Evolutionary conservation across 352 stramenopile species (phyloP).

Genomic region (Aphanomyces astaci): DNA sequence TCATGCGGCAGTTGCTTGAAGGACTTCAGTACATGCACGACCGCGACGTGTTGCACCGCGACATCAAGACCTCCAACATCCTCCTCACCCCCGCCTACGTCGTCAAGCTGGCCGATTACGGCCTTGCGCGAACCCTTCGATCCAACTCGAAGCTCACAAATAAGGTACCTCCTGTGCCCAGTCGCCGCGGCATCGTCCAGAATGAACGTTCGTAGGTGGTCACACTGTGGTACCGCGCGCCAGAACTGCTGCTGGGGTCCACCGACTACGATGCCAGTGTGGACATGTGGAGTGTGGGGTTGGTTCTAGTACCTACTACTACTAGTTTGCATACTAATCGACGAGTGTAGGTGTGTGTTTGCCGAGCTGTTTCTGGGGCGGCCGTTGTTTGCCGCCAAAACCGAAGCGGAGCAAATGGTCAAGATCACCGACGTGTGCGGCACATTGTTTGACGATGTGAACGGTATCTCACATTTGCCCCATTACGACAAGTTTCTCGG

Average conservation of each 20-base stretch:
- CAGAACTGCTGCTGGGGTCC: conserved; percentile 88
- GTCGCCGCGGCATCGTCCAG: not conserved
- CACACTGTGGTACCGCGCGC: conserved; percentile 92
- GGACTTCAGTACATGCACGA: conserved; percentile 85
- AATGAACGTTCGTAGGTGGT: conserved; percentile 46
- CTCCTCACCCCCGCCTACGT: conserved; percentile 65
- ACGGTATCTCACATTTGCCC: conserved; percentile 78
- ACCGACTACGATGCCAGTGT: conserved; percentile 90
- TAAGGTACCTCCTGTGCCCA: conserved; percentile 41
- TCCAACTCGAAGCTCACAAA: conserved; percentile 87
- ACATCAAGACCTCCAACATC: conserved; percentile 88
- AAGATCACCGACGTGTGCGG: conserved; percentile 86
- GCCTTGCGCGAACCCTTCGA: conserved; percentile 68
- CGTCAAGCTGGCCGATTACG: conserved; percentile 82
- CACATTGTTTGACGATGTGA: conserved; percentile 68
- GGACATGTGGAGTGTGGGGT: conserved; percentile 91
- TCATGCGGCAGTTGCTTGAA: conserved; percentile 80
- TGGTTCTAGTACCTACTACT: too few species aligned
- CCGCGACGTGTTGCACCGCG: conserved; percentile 83
- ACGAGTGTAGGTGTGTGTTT: conserved; percentile 47
- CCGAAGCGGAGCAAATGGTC: conserved; percentile 76
- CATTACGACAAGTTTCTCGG: conserved; percentile 77
- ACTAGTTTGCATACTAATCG: too few species aligned
- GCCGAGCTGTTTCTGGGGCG: conserved; percentile 81
- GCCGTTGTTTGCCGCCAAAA: conserved; percentile 81